Evolutionary conservation across 2,329 filamentous ascomycete genomes (phyloP), one percentile per base, ranked within the genome.

Genomic region (Cladophialophora psammophila): DNA sequence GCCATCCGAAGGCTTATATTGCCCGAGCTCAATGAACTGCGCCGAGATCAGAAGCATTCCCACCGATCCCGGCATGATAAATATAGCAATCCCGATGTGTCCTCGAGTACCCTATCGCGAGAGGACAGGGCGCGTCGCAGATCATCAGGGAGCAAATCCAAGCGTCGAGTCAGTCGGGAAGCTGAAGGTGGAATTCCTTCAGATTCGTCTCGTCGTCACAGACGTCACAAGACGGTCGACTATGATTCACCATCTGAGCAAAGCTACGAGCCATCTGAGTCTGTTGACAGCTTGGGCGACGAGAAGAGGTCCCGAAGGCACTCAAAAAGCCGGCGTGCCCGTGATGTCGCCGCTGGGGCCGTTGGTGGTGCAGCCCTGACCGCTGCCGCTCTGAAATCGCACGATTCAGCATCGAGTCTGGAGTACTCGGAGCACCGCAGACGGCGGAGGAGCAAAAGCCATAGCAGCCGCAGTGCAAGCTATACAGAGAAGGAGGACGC

Each of bases 11-110:
- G 93, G 57, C 84, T 97, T 58, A 96, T 97, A 61, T 81, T 99
- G 2, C 95, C 95, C 0, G 94, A 99, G 78, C 84, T 99, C 53
- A 94, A 93, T 73, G 92, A 93, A 9, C 83, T 99, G 63, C 97
- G 97, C 78, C 89, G 94, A 74, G 93, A 97, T 75, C 91, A 94
- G 77, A 94, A 92, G 55, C 69, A 77, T 90, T 90, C 71, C 88
- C 90, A 69, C 86, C 90, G 71, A 88, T 73, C 87, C 87, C 10
- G 87, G 87, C 63, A 90, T 36, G 86, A 90, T 35, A 84, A 83
- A 63, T 86, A 88, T 67, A 83, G 86, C 76, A 83, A 88, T 73
- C 87, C 88, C 63, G 83, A 88, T 69, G 83, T 79, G 71, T 87
- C 80, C 75, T 86, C 79, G 73, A 90, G 82, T 66, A 84, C 83